Percentiles rank a stretch among this genome's conserved stretches.
Evolutionary conservation across 2,329 filamentous ascomycete genomes (phyloP).

Genomic region (Aspergillus pseudoglaucus): DNA sequence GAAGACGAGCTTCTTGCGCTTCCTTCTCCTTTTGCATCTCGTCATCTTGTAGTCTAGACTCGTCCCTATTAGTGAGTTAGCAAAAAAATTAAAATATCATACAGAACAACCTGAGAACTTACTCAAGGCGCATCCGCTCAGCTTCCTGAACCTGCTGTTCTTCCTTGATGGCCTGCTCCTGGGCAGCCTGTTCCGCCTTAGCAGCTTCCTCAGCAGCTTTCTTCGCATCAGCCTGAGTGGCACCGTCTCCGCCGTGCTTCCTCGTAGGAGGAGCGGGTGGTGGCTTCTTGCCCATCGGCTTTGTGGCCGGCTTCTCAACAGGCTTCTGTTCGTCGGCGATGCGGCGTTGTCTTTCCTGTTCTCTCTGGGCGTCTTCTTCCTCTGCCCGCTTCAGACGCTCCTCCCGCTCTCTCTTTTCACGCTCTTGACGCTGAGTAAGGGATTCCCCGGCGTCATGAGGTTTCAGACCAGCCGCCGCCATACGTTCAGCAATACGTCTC

Average conservation of each 20-base stretch:
- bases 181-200: constrained; percentile 57
- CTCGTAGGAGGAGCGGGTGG: constrained; percentile 66
- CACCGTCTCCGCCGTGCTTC: constrained; percentile 55
- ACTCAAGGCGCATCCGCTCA: constrained; percentile 74
- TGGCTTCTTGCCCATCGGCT: constrained; percentile 59
- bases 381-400: constrained; percentile 84
- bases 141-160: constrained; percentile 71
- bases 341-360: constrained; percentile 77
- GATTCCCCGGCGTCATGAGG: constrained; percentile 77
- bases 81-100: constrained; percentile 1
- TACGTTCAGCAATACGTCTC: constrained; percentile 89
- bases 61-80: constrained; percentile 50
- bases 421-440: constrained; percentile 74
- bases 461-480: constrained; percentile 88
- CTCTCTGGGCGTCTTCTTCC: constrained; percentile 84
- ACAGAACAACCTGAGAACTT: constrained; percentile 42
- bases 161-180: constrained; percentile 48
- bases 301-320: constrained; percentile 51
- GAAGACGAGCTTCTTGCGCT: constrained; percentile 73
- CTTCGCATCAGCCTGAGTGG: constrained; percentile 52
- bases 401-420: constrained; percentile 79
- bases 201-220: constrained; percentile 52
- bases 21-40: constrained; percentile 74
- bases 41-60: constrained; percentile 68
- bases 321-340: constrained; percentile 67